Base-by-base conservation (phyloP, 805 yeast genomes). In the Saccharomyces eubayanus region DNA sequence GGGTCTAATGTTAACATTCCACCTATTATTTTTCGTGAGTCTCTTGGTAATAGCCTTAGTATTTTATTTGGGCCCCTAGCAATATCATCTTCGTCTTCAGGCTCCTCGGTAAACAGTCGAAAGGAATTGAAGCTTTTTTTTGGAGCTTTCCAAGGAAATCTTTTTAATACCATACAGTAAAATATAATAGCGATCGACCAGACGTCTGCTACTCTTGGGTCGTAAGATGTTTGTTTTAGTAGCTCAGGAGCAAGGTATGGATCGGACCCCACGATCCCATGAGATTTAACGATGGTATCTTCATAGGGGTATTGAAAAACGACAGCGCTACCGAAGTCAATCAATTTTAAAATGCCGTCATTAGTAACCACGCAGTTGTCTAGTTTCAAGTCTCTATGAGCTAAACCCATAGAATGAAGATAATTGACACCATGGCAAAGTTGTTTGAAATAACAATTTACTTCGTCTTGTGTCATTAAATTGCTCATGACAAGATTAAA, bases 141-240 rank as follows among this genome's bases (percentile, higher is more conserved):
- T n/a, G 97, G 97, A 2, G 91, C 80, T 67, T 89, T 89, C 99
- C 99, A 92, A 0, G 99, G 98, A 71, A 92, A 92, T 56, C 96
- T 73, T 60, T 86, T 81, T 59, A 91, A 73, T 2, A 85, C 76
- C 91, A 90, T 87, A 72, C 98, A 91, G 68, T 96, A 89, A 66
- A 79, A 92, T 51, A 94, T 89, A 29, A 92, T 88, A 0, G 96
- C 98, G 51, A 89, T 74, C 1, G 96, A 88, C 99, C 99, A 92
- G 24, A 91, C 81, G 67, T 92, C 99, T 2, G 84, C 89, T 5
- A 85, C 83, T 51, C 94, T 80, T 20, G 97, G 94, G 68, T 92
- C 97, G 68, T 92, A 92, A 0, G 60, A 43, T 4, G 57, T 47
- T 51, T 72, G 72, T 21, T 72, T 65, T 53, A 92, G 77, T 46